Base-by-base conservation (phyloP, 2,329 filamentous ascomycete species). In the Penicillium sp. region DNA sequence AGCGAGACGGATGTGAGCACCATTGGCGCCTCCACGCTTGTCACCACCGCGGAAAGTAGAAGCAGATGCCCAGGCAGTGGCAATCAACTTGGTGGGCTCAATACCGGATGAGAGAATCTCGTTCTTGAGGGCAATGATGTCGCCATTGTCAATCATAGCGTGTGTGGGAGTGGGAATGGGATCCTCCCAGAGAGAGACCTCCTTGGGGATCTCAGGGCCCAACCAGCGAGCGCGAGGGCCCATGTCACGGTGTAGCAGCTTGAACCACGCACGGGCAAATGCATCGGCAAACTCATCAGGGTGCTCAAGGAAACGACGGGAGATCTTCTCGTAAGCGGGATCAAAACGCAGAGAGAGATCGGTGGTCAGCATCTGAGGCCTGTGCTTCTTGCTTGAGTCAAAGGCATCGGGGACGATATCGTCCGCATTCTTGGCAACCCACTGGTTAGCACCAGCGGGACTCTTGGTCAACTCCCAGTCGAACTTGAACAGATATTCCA, bases 1-100 rank as follows among this genome's bases (percentile, higher is more conserved):
- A 61, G 82, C 79, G 12, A 93, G 87, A 35, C 88, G 86, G 68
- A 93, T 90, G 66, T 89, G 89, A 15, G 85, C 89, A 67, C 89
- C 89, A 68, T 93, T 93, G 76, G 89, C 89, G 70, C 89, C 89
- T 65, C 89, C 89, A 64, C 89, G 89, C 85, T 92, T 92, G 80
- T 93, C 89, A 65, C 85, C 83, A 66, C 86, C 83, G 60, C 88
- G 88, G 85, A 88, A 91, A 31, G 86, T 87, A 2, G 88, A 87
- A 25, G 88, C 87, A 0, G 88, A 85, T 1, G 85, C 85, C 85
- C 86, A 91, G 25, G 88, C 88, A 10, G 83, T 82, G 10, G 82
- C 81, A 53, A 92, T 82, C 58, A 92, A 79, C 75, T 86, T 85
- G 56, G 81, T 79, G 6, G 82, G 76, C 56, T 81, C 80, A 5